Conservation (phyloP, 768 basidiomycete species). For the Rhizopogon rudus region DNA sequence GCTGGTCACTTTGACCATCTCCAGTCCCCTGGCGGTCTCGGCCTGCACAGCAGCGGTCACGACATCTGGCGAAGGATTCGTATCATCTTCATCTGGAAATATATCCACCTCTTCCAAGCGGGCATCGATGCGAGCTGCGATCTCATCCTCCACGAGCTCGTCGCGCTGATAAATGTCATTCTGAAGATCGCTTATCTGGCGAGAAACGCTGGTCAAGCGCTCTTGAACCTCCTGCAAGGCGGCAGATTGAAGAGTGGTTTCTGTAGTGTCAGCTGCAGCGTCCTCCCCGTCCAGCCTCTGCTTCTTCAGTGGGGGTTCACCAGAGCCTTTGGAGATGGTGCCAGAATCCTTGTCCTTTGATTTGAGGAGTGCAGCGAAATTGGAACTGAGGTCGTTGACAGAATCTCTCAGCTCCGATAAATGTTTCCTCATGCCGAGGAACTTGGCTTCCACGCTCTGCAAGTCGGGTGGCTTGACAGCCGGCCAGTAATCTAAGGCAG, state of each 20-base stretch:
- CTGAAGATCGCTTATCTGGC: constrained; percentile 27
- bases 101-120: constrained; percentile 22
- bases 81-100: constrained; percentile 12
- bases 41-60: constrained; percentile 23
- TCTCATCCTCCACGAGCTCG: constrained; percentile 19
- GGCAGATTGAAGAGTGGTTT: not conserved
- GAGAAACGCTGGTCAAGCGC: constrained; percentile 21
- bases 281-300: constrained; percentile 12
- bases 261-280: not conserved
- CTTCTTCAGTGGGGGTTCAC: constrained; percentile 10
- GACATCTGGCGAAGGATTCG: constrained; percentile 13
- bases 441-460: constrained; percentile 14
- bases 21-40: not conserved
- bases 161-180: constrained; percentile 34
- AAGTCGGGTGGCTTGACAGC: constrained; percentile 21
- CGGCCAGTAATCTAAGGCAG: constrained; percentile 37
- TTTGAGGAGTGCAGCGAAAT: constrained; percentile 18
- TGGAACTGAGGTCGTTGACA: constrained; percentile 18
- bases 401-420: constrained; percentile 24
- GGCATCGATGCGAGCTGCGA: constrained; percentile 25
- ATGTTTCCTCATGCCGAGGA: constrained; percentile 21
- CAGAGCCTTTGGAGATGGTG: not conserved
- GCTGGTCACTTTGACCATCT: constrained; percentile 7
- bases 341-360: constrained; percentile 1
- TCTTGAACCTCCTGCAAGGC: constrained; percentile 25